Conservation (phyloP, 2,329 filamentous ascomycete genomes). For the Venturia asperata region DNA sequence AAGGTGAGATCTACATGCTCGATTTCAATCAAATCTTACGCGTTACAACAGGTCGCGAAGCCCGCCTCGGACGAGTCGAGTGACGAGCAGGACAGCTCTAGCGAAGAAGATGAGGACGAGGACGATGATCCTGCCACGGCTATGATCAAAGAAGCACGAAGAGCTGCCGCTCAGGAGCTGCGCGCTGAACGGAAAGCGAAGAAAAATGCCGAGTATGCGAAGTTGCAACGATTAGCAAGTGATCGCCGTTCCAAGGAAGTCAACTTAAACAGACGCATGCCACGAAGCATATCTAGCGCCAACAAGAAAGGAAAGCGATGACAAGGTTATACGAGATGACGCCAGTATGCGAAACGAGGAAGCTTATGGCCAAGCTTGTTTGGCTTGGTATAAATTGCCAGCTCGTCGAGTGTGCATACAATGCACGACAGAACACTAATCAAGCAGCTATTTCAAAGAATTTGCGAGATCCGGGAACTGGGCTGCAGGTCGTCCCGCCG, state of each 20-base stretch:
- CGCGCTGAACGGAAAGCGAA: constrained; percentile 41
- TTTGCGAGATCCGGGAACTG: too few species aligned
- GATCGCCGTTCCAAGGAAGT: constrained; percentile 59
- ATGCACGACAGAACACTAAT: background rate
- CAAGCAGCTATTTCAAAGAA: background rate
- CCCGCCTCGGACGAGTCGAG: constrained; percentile 26
- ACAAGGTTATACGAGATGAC: too few species aligned
- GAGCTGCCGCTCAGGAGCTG: constrained; percentile 37
- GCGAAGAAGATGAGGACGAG: constrained; percentile 34
- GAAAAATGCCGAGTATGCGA: constrained; percentile 43
- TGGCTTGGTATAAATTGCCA: background rate
- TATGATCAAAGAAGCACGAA: constrained; percentile 40
- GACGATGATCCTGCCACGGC: constrained; percentile 39
- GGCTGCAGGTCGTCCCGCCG: background rate
- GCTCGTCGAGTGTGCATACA: background rate
- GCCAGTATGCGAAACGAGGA: background rate
- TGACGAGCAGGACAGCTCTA: constrained; percentile 29
- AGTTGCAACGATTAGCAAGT: constrained; percentile 48
- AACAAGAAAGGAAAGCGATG: constrained; percentile 3
- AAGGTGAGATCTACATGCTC: constrained; percentile 32
- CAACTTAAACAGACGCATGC: constrained; percentile 46
- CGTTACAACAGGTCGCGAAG: constrained; percentile 28
- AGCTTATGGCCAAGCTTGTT: background rate
- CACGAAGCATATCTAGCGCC: constrained; percentile 45
- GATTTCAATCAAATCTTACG: constrained; percentile 30